Evolutionary conservation across 164 flowering plant species (phyloP).

Genomic region (Taxillus chinensis): DNA sequence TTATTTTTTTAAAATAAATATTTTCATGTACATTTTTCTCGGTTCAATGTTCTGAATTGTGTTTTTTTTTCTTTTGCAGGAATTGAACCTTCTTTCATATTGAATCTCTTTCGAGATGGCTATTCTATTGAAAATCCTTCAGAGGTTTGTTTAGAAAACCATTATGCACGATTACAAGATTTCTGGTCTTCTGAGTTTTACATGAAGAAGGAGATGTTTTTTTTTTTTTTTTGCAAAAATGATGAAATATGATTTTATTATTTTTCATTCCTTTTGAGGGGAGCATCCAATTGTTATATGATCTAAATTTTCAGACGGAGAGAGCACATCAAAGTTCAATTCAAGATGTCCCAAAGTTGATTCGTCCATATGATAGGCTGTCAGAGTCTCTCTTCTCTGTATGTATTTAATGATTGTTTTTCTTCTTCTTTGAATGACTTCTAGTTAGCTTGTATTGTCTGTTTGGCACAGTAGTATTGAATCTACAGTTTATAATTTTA

Average conservation of each 20-base stretch:
- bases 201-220: too few species aligned
- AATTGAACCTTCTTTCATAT: conserved; percentile 65
- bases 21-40: not conserved
- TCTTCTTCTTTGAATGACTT: not conserved
- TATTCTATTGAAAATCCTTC: conserved; percentile 62
- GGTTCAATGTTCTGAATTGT: not conserved
- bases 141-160: conserved; percentile 52
- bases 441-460: too few species aligned
- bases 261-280: not conserved
- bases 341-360: conserved; percentile 51
- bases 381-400: conserved; percentile 86
- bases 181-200: too few species aligned
- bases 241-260: not conserved
- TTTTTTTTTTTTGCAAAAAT: not conserved
- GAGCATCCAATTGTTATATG: not conserved
- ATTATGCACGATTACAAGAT: not conserved
- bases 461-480: too few species aligned
- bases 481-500: too few species aligned
- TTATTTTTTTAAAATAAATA: not conserved
- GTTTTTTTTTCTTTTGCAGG: conserved; percentile 30
- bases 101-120: conserved; percentile 84
- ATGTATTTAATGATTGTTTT: conserved; percentile 15
- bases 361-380: conserved; percentile 79
- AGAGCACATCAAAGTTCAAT: conserved; percentile 25
- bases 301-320: conserved; percentile 38